A percentile compares a stretch with the other conserved stretches of the same genome.
phyloP scores from a whole-genome alignment of 2,329 filamentous ascomycete species.

The Stachybotrys echinatus region DNA sequence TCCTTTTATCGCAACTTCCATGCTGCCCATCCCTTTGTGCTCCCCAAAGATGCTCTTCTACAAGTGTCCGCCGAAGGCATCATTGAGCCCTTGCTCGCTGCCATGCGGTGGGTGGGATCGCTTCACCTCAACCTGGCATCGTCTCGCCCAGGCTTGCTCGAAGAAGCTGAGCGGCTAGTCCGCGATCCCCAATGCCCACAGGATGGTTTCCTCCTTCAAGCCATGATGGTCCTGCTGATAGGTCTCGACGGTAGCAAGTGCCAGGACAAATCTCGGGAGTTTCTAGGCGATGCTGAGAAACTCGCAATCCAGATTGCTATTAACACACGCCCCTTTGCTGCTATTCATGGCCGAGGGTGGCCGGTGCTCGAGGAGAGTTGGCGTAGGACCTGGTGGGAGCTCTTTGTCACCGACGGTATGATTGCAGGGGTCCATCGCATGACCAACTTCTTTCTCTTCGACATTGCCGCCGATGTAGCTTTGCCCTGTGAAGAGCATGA shows the following conservation, averaged over 20 bases:
- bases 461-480: conserved; percentile 61
- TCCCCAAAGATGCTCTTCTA: conserved; percentile 47
- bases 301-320: conserved; percentile 73
- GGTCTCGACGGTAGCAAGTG: conserved; percentile 73
- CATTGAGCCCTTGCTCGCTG: conserved; percentile 44
- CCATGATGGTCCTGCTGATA: conserved; percentile 70
- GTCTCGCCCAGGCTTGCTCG: conserved; percentile 43
- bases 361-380: conserved; percentile 74
- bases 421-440: conserved; percentile 73
- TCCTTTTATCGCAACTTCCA: conserved; percentile 56
- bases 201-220: conserved; percentile 67
- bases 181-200: conserved; percentile 40
- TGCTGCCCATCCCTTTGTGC: conserved; percentile 51
- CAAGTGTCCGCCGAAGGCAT: conserved; percentile 42
- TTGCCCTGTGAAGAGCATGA: conserved; percentile 82
- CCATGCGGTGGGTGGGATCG: conserved; percentile 52
- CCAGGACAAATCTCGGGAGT: conserved; percentile 60
- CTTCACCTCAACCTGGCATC: conserved; percentile 46
- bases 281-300: conserved; percentile 63
- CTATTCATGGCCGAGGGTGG: conserved; percentile 56
- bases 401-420: conserved; percentile 78
- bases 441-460: conserved; percentile 65
- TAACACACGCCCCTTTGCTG: conserved; percentile 63
- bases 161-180: conserved; percentile 50
- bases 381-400: conserved; percentile 86